Percentiles rank a stretch among this genome's conserved stretches.
phyloP scores from a whole-genome alignment of 169 alveolate genomes.

The Eimeria falciformis region DNA sequence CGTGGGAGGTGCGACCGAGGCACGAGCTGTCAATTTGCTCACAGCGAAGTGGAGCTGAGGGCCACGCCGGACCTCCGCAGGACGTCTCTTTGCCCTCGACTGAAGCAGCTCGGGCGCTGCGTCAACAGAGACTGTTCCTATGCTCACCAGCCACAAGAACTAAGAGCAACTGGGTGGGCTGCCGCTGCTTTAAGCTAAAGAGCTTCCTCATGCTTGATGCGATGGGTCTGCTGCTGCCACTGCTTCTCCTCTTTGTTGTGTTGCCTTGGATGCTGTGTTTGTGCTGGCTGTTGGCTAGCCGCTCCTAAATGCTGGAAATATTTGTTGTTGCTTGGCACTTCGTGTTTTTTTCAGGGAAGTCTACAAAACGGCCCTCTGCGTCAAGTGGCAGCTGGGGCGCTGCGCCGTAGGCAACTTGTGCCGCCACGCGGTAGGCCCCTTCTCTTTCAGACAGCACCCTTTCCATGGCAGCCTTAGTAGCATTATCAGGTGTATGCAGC shows the following conservation, averaged over 20 bases:
- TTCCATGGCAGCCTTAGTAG: background rate
- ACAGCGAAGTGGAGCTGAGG: slow-evolving; percentile 64
- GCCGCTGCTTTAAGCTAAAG: background rate
- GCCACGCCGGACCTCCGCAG: slow-evolving; percentile 72
- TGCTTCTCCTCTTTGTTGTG: background rate
- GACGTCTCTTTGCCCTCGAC: slow-evolving; percentile 71
- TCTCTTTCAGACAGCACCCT: background rate
- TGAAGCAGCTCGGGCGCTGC: slow-evolving; percentile 68
- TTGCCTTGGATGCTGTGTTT: background rate
- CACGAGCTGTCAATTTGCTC: slow-evolving; percentile 74
- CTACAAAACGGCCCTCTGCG: slow-evolving; percentile 78
- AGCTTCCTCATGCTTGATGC: background rate
- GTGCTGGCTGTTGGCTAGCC: slow-evolving; percentile 11
- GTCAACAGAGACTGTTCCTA: slow-evolving; percentile 49
- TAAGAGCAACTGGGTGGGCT: slow-evolving; percentile 55
- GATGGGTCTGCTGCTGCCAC: background rate
- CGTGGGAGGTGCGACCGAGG: slow-evolving; percentile 78
- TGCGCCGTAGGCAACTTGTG: slow-evolving; percentile 76
- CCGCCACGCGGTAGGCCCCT: slow-evolving; percentile 74
- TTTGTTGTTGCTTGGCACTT: background rate
- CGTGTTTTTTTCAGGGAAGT: slow-evolving; percentile 55
- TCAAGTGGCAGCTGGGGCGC: slow-evolving; percentile 75
- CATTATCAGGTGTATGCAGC: slow-evolving; percentile 12
- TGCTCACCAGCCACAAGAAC: slow-evolving; percentile 63
- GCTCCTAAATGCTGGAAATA: background rate